Evolutionary conservation across 371 early-diverging fungal genomes (phyloP).

Genomic region (Thermomucor indicae-seudaticae): DNA sequence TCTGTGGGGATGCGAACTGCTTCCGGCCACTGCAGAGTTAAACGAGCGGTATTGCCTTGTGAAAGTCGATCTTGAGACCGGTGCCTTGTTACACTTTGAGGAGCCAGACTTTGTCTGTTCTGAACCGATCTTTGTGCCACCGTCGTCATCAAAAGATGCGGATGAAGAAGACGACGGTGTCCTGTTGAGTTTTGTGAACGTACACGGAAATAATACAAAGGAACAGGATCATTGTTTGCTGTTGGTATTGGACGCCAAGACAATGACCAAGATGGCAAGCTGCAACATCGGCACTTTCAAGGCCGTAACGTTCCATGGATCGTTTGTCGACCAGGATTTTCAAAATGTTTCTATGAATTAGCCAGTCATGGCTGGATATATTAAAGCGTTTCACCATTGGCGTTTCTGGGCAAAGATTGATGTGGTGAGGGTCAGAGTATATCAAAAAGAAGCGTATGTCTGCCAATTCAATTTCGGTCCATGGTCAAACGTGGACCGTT

Average conservation of each 20-base stretch:
- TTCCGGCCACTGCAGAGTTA: constrained; percentile 10
- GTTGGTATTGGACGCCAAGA: constrained; percentile 52
- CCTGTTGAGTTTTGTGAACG: constrained; percentile 43
- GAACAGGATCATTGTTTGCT: constrained; percentile 40
- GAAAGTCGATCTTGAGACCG: constrained; percentile 37
- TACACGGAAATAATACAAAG: constrained; percentile 8
- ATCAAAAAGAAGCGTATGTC: too few relatives aligned
- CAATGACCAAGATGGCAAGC: constrained; percentile 48
- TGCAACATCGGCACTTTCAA: constrained; percentile 42
- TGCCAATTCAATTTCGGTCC: too few relatives aligned
- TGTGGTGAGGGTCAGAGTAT: too few relatives aligned
- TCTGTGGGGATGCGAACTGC: constrained; percentile 41
- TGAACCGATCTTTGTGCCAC: constrained; percentile 65
- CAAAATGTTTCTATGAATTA: not conserved
- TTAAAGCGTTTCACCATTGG: too few relatives aligned
- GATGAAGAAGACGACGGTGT: constrained; percentile 60
- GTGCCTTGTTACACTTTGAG: constrained; percentile 3
- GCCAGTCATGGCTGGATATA: too few relatives aligned
- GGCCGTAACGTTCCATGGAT: constrained; percentile 55
- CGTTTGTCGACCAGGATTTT: constrained; percentile 23
- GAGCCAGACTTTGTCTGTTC: constrained; percentile 45
- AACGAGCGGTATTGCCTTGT: constrained; percentile 14
- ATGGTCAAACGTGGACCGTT: too few relatives aligned
- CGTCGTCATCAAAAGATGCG: constrained; percentile 38
- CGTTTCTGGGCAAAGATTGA: too few relatives aligned